Base-by-base conservation (phyloP, 2,329 filamentous ascomycete species). In the Penicillium sp. region DNA sequence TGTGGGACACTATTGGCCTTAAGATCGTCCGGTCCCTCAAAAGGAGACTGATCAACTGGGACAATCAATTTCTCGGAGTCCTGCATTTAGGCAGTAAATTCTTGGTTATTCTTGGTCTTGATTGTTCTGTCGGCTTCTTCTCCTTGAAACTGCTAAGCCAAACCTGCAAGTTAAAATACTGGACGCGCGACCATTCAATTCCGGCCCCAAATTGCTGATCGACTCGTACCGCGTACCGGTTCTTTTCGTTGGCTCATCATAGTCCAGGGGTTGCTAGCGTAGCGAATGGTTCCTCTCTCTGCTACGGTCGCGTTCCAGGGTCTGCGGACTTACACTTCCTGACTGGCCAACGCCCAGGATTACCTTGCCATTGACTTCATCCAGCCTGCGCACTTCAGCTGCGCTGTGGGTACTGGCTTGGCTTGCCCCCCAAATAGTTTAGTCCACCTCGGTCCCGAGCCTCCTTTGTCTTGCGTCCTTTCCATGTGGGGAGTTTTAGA, bases 301-400 rank as follows among this genome's bases (percentile, higher is more conserved):
- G 59, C 59, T 63, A 65, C 67, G 66, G 65, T 70, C 69, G 68
- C 67, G 67, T 69, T 56, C 67, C 62, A 67, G 62, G 58, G 60
- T 62, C 65, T 59, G 62, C 55, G 31, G 48, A 44, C 60, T 42
- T 58, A 57, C 50, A 60, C 52, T 58, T 60, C 54, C 60, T 69
- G 61, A 72, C 68, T 72, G 69, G 69, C 55, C 60, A 29, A 29
- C 64, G 57, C 43, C 62, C 63, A 61, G 62, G 62, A 66, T 65
- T 46, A 53, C 59, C 65, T 65, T 67, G 62, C 59, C 62, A 59
- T 67, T 60, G 57, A 63, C 61, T 67, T 65, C 62, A 64, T 62
- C 55, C 58, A 62, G 60, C 61, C 55, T 49, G 35, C 37, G n/a
- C 16, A 37, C 33, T 16, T n/a, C 50, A 53, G 50, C 50, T 53